These are phyloP conservation scores for Rhododendron kiyosumense DNA, from an alignment of 148 eudicot genomes.

Conservation along the genomic window DNA sequence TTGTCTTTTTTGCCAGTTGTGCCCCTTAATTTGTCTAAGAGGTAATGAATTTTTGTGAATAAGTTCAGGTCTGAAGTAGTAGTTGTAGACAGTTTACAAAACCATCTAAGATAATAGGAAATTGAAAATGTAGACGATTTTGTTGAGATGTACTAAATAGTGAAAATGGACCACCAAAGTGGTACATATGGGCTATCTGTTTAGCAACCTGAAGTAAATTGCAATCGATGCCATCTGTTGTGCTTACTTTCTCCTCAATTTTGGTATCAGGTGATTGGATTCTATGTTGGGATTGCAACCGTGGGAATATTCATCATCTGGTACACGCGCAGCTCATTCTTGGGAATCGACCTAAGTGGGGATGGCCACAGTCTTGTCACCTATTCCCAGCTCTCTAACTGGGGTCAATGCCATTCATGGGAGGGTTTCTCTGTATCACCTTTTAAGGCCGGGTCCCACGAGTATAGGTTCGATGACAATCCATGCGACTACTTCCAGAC, in stretches of 20 bases:
- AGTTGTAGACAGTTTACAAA: not conserved
- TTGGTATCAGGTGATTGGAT: slow-evolving; percentile 47
- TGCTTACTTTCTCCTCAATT: not conserved
- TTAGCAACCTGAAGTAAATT: not conserved
- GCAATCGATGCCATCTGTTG: not conserved
- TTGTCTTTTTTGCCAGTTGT: slow-evolving; percentile 62
- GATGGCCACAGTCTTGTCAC: slow-evolving; percentile 50
- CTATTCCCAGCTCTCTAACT: slow-evolving; percentile 39
- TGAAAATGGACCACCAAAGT: not conserved
- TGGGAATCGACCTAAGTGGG: slow-evolving; percentile 42
- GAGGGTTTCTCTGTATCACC: slow-evolving; percentile 32
- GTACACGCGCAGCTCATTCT: slow-evolving; percentile 42
- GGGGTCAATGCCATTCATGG: slow-evolving; percentile 45
- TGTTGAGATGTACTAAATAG: slow-evolving; percentile 48
- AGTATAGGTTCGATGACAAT: slow-evolving; percentile 17
- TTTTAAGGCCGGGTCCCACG: slow-evolving; percentile 34
- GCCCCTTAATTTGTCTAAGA: not conserved
- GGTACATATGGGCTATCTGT: not conserved
- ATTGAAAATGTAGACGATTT: slow-evolving; percentile 21
- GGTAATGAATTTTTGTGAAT: not conserved
- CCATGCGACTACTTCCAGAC: slow-evolving; percentile 46
- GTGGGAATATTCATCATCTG: slow-evolving; percentile 50
- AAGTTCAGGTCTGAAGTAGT: not conserved
- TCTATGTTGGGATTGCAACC: slow-evolving; percentile 50
- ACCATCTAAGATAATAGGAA: not conserved